phyloP scores from a whole-genome alignment of 768 basidiomycete genomes.

The Lactarius hatsudake region DNA sequence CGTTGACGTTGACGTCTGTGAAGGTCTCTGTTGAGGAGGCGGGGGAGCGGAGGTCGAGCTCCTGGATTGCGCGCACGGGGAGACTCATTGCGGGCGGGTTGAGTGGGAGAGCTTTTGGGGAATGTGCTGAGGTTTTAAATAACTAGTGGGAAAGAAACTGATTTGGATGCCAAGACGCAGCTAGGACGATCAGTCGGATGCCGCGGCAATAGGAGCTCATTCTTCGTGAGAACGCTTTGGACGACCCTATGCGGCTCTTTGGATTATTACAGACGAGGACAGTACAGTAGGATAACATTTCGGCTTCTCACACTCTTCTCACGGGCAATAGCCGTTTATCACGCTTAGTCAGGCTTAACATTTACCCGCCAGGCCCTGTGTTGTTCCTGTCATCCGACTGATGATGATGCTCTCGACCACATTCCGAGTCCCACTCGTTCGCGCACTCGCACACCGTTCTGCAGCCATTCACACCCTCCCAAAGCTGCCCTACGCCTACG shows the following conservation, averaged over 20 bases:
- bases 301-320: too few species aligned
- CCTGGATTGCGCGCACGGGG: background rate
- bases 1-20: background rate
- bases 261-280: too few species aligned
- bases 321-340: too few species aligned
- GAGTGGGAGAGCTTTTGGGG: background rate
- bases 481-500: constrained; percentile 73
- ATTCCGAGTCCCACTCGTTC: constrained; percentile 44
- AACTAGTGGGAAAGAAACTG: too few species aligned
- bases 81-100: background rate
- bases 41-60: background rate
- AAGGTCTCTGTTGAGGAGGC: constrained; percentile 15
- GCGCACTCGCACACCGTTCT: constrained; percentile 44
- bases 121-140: too few species aligned
- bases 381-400: too few species aligned
- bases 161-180: too few species aligned
- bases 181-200: background rate
- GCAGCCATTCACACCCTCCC: constrained; percentile 69
- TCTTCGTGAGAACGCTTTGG: background rate
- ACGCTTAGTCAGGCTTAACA: too few species aligned
- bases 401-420: constrained; percentile 23
- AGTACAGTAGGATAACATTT: too few species aligned
- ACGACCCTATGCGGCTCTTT: too few species aligned
- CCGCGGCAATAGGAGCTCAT: background rate
- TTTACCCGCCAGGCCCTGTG: too few species aligned